phyloP scores from a whole-genome alignment of 257 asterid genomes.

The Mitragyna speciosa region DNA sequence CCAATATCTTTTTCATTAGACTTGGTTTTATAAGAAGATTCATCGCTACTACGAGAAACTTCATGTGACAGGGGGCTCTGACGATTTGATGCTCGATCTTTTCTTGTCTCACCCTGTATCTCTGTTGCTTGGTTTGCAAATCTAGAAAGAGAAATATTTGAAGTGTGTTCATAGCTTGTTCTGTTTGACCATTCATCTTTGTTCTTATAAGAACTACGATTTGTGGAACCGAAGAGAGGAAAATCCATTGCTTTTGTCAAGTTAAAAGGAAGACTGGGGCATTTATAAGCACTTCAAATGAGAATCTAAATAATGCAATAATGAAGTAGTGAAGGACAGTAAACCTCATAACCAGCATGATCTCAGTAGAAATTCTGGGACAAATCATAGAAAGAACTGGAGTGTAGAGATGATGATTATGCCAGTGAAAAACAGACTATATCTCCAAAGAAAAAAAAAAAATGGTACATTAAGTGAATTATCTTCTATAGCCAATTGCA shows the following conservation, averaged over 20 bases:
- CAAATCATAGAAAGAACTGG: neutral
- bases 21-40: constrained; percentile 21
- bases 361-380: neutral
- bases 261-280: constrained; percentile 56
- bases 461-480: neutral
- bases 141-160: constrained; percentile 43
- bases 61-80: constrained; percentile 51
- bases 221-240: constrained; percentile 42
- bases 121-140: constrained; percentile 37
- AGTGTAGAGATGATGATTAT: neutral
- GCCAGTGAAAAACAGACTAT: neutral
- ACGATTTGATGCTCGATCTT: constrained; percentile 27
- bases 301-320: neutral
- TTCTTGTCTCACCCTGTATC: constrained; percentile 28
- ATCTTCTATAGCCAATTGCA: neutral
- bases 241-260: constrained; percentile 40
- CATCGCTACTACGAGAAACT: constrained; percentile 32
- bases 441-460: neutral
- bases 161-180: constrained; percentile 26
- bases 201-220: constrained; percentile 27
- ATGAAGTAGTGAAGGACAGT: neutral
- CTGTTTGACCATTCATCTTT: constrained; percentile 33
- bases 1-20: constrained; percentile 31
- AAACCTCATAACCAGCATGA: neutral
- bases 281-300: constrained; percentile 14